Evolutionary conservation across 2,329 filamentous ascomycete genomes (phyloP).

Genomic region (Fonsecaea nubica): DNA sequence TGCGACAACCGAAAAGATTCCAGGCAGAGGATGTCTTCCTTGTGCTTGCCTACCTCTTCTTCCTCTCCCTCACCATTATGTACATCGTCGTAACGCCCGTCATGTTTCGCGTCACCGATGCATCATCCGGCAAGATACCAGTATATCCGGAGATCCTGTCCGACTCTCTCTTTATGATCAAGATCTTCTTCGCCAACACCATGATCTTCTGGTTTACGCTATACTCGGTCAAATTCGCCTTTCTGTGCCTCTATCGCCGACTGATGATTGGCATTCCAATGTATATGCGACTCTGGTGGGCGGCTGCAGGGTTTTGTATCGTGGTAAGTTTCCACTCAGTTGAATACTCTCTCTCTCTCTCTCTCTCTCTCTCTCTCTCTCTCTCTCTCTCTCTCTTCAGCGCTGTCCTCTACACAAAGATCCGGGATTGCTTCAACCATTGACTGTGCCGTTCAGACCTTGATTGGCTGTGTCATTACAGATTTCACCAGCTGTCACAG

Average conservation of each 20-base stretch:
- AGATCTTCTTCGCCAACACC: slow-evolving; percentile 50
- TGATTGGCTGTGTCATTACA: slow-evolving; percentile 48
- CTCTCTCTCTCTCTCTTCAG: too few species aligned
- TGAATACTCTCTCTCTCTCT: too few species aligned
- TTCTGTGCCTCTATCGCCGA: slow-evolving; percentile 50
- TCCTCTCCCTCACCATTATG: slow-evolving; percentile 43
- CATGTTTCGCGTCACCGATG: slow-evolving; percentile 43
- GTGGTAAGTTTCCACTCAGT: slow-evolving; percentile 41
- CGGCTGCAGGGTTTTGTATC: slow-evolving; percentile 45
- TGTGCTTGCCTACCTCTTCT: slow-evolving; percentile 42
- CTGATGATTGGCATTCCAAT: slow-evolving; percentile 45
- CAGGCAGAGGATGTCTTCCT: slow-evolving; percentile 42
- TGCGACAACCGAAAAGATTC: slow-evolving; percentile 36
- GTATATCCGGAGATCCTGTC: slow-evolving; percentile 43
- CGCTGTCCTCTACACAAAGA: background rate
- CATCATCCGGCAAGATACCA: slow-evolving; percentile 37
- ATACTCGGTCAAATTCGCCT: slow-evolving; percentile 48
- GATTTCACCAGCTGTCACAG: slow-evolving; percentile 46
- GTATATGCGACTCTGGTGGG: slow-evolving; percentile 49
- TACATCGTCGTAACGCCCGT: slow-evolving; percentile 48
- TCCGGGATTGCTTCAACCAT: background rate
- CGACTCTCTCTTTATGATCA: slow-evolving; percentile 45
- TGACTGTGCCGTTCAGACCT: slow-evolving; percentile 40
- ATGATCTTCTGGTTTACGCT: slow-evolving; percentile 50
- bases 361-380: too few species aligned